Evolutionary conservation across 495 filamentous ascomycete genomes (phyloP).

Genomic region (Talaromyces liani): DNA sequence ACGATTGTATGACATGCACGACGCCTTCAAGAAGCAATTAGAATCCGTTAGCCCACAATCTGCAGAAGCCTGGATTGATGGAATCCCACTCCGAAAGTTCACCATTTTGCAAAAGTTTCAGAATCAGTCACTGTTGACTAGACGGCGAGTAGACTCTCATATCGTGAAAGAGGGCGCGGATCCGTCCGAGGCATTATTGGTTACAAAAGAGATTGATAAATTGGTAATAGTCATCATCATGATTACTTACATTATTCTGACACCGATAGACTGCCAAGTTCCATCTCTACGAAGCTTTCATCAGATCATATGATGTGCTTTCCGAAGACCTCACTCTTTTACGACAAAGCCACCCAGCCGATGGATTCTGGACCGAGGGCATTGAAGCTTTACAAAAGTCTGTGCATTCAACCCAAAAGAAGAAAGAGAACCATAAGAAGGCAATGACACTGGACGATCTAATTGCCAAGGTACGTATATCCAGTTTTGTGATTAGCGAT

Average conservation of each 20-base stretch:
- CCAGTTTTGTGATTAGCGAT: background rate
- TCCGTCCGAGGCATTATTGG: constrained; percentile 60
- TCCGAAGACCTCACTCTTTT: constrained; percentile 64
- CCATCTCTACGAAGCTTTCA: constrained; percentile 81
- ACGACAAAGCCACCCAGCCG: constrained; percentile 63
- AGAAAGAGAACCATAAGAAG: constrained; percentile 56
- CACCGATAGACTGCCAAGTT: constrained; percentile 64
- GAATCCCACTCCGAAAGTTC: background rate
- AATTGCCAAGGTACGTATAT: constrained; percentile 68
- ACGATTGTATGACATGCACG: constrained; percentile 36
- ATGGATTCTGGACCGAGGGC: constrained; percentile 75
- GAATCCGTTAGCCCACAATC: constrained; percentile 6
- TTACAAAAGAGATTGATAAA: constrained; percentile 70
- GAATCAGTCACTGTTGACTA: constrained; percentile 24
- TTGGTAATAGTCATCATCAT: constrained; percentile 45
- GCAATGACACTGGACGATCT: constrained; percentile 77
- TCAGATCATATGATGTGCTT: constrained; percentile 77
- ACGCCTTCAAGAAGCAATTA: constrained; percentile 21
- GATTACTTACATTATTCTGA: background rate
- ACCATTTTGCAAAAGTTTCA: constrained; percentile 19
- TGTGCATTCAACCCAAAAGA: constrained; percentile 60
- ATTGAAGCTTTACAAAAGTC: constrained; percentile 79
- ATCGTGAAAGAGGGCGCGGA: constrained; percentile 50
- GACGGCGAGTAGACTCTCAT: constrained; percentile 19
- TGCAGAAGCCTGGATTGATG: background rate